Evolutionary conservation across 768 basidiomycete genomes (phyloP).

Genomic region (Clavaria fumosa): DNA sequence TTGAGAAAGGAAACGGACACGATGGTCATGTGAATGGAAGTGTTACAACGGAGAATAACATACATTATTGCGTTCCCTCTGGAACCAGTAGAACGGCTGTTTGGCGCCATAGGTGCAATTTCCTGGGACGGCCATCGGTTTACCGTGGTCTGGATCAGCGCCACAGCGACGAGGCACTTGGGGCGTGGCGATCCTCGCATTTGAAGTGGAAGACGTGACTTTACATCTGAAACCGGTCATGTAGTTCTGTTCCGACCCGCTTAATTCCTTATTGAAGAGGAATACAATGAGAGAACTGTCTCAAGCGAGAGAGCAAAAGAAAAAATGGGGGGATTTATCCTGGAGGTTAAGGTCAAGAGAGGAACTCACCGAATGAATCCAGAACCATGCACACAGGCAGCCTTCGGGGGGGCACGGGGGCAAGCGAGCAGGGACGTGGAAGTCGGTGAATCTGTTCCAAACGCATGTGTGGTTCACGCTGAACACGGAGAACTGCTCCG

Average conservation of each 20-base stretch:
- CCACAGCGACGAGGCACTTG: constrained; percentile 54
- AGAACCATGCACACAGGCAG: constrained; percentile 61
- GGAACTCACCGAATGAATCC: constrained; percentile 43
- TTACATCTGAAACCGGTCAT: constrained; percentile 67
- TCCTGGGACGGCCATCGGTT: constrained; percentile 27
- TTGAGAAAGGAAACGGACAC: too few relatives aligned
- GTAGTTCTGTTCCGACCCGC: too few relatives aligned
- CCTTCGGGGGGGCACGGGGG: constrained; percentile 49
- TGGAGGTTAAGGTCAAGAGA: too few relatives aligned
- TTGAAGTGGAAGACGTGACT: constrained; percentile 37
- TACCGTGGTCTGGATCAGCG: constrained; percentile 33
- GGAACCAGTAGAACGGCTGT: constrained; percentile 57
- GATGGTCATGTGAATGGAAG: too few relatives aligned
- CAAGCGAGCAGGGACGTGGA: constrained; percentile 50
- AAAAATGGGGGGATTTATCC: too few relatives aligned
- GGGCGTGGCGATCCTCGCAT: constrained; percentile 34
- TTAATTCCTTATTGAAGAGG: too few relatives aligned
- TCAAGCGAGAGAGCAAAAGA: too few relatives aligned
- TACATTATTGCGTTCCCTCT: constrained; percentile 46
- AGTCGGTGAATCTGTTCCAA: constrained; percentile 55
- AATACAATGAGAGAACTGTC: too few relatives aligned
- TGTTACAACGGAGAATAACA: constrained; percentile 13
- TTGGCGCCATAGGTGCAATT: constrained; percentile 68
- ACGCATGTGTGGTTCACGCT: constrained; percentile 66
- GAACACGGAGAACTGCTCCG: constrained; percentile 58